phyloP scores from a whole-genome alignment of 345 rosid genomes.

The Brassica rapa region DNA sequence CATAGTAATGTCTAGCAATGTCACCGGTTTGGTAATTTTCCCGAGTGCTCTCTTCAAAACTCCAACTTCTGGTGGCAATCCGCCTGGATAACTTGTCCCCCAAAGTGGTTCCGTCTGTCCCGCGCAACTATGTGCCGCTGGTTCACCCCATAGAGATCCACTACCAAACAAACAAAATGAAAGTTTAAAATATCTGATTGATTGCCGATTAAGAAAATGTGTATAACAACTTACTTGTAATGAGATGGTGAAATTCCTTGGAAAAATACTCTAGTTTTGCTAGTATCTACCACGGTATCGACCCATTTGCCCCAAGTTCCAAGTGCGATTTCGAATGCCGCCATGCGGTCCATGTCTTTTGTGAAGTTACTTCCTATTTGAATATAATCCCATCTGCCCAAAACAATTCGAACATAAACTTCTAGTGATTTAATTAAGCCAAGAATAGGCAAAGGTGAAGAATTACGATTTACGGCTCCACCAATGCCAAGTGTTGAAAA shows the following conservation, averaged over 20 bases:
- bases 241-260: constrained; percentile 91
- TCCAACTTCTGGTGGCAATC: constrained; percentile 54
- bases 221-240: constrained; percentile 56
- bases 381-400: constrained; percentile 72
- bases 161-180: constrained; percentile 33
- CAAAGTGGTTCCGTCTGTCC: constrained; percentile 64
- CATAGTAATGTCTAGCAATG: constrained; percentile 64
- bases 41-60: constrained; percentile 56
- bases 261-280: constrained; percentile 58
- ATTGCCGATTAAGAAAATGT: background rate
- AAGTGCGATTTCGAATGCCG: constrained; percentile 67
- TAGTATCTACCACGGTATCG: constrained; percentile 57
- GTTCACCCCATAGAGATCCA: constrained; percentile 65
- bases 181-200: background rate
- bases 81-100: constrained; percentile 66
- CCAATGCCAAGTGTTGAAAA: constrained; percentile 96
- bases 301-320: constrained; percentile 82
- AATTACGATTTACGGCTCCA: constrained; percentile 76
- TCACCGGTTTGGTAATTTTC: constrained; percentile 53
- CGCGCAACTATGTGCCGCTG: constrained; percentile 56
- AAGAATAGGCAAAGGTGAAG: background rate
- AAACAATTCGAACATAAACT: background rate
- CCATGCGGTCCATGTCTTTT: constrained; percentile 77
- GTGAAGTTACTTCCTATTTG: constrained; percentile 44
- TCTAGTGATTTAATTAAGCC: background rate